Conservation (phyloP, 768 basidiomycete species). For the Amyloporia xantha region DNA sequence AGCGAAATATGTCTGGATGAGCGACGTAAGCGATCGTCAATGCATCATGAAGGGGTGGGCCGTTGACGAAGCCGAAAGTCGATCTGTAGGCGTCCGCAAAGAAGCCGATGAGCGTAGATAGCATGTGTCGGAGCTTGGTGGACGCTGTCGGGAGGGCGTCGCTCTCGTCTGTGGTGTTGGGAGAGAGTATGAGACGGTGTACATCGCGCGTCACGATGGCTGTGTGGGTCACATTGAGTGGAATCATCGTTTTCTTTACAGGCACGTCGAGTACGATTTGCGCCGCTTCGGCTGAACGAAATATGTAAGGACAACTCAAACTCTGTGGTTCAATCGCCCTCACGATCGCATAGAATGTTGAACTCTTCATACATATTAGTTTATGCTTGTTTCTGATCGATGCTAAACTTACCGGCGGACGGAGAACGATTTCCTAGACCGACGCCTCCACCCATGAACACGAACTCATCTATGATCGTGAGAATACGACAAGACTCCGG, state of each 20-base stretch:
- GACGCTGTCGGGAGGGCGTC: conserved; percentile 19
- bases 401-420: conserved; percentile 48
- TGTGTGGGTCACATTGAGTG: conserved; percentile 84
- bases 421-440: conserved; percentile 78
- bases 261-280: conserved; percentile 75
- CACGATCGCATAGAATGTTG: conserved; percentile 79
- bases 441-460: conserved; percentile 90
- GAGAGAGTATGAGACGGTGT: conserved; percentile 45
- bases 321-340: too few relatives aligned
- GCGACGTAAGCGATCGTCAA: conserved; percentile 75
- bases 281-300: conserved; percentile 60
- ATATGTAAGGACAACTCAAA: not conserved
- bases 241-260: conserved; percentile 68
- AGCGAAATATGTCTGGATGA: conserved; percentile 56
- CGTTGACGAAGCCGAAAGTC: conserved; percentile 76
- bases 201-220: conserved; percentile 62
- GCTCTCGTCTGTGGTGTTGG: not conserved
- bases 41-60: conserved; percentile 85
- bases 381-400: not conserved
- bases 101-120: conserved; percentile 68
- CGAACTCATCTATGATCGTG: conserved; percentile 45
- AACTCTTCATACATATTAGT: conserved; percentile 42
- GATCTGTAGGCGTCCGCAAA: conserved; percentile 69
- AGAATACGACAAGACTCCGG: not conserved
- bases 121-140: conserved; percentile 56